These are phyloP conservation scores for Allomyces javanicus DNA, from an alignment of 192 early-diverging fungal species.

Conservation along the genomic window DNA sequence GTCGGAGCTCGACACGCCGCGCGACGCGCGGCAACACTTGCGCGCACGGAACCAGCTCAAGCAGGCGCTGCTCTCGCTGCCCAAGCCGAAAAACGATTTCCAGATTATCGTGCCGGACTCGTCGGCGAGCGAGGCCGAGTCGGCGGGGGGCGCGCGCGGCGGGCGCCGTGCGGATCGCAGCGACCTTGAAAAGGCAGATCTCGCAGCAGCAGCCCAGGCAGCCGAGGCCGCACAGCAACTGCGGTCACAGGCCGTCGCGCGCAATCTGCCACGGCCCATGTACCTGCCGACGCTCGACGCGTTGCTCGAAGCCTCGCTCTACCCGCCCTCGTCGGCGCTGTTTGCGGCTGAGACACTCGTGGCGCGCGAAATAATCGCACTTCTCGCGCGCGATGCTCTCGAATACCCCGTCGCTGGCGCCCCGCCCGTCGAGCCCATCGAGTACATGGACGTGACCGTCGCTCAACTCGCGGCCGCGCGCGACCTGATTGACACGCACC, in stretches of 20 bases:
- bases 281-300: conserved; percentile 4
- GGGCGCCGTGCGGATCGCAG: not conserved
- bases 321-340: conserved; percentile 6
- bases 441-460: conserved; percentile 30
- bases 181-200: not conserved
- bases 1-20: conserved; percentile 22
- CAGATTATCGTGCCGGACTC: conserved; percentile 63
- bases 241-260: conserved; percentile 56
- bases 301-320: conserved; percentile 8
- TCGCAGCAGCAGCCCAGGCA: not conserved
- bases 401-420: conserved; percentile 48
- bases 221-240: conserved; percentile 28
- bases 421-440: conserved; percentile 6
- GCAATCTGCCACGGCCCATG: conserved; percentile 51
- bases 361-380: conserved; percentile 42
- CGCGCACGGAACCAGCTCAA: conserved; percentile 46
- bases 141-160: not conserved
- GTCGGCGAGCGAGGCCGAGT: conserved; percentile 19
- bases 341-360: conserved; percentile 32
- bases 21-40: conserved; percentile 47
- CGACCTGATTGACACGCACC: conserved; percentile 17
- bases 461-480: conserved; percentile 35
- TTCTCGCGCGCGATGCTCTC: conserved; percentile 50
- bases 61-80: conserved; percentile 46
- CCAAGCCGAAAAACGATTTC: conserved; percentile 81